Evolutionary conservation across 176 grass and related monocot genomes (phyloP), one percentile per base, ranked within the genome.

Genomic region (Pharus latifolius): DNA sequence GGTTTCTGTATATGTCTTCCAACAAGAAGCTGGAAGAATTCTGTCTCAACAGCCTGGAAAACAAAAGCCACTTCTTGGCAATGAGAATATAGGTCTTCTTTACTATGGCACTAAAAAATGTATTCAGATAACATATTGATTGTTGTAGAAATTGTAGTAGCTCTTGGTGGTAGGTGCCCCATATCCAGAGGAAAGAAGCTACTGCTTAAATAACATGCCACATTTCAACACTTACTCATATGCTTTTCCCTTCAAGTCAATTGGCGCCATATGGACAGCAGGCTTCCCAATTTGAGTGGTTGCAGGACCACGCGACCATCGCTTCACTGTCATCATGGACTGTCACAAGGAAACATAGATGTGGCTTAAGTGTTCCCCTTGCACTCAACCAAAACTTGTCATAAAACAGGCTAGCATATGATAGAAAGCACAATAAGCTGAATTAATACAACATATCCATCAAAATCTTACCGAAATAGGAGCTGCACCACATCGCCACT

Each of bases 1-100:
- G 87, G 78, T 99, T 99, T 78, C 95, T 93, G 64, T 99, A 99
- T 76, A 99, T 88, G 77, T 99, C 95, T 20, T 99, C 95, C 84
- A 94, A 41, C 75, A 99, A 82, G 66, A 87, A 94, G 67, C 76
- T 88, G 4, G 89, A 80, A 48, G 90, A 88, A 49, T 62, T 94
- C 42, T 76, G 55, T 58, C 90, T 91, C 90, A 99, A 76, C 60
- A 88, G 56, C 84, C 95, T 99, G 72, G 31, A 58, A 67, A 59
- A 53, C 48, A 70, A 23, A 57, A 49, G 17, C 27, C 23, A 22
- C 0, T 64, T 53, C 14, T 69, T 30, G 60, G 11, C 13, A 12
- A 50, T 37, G 20, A 69, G 28, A 47, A 42, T 2, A 61, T 15
- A 73, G 4, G 46, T 30, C 58, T 53, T 76, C 17, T 24, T 22